These are phyloP conservation scores for Suhomyces atakaporum DNA, from an alignment of 1,139 yeast genomes.

Conservation along the genomic window DNA sequence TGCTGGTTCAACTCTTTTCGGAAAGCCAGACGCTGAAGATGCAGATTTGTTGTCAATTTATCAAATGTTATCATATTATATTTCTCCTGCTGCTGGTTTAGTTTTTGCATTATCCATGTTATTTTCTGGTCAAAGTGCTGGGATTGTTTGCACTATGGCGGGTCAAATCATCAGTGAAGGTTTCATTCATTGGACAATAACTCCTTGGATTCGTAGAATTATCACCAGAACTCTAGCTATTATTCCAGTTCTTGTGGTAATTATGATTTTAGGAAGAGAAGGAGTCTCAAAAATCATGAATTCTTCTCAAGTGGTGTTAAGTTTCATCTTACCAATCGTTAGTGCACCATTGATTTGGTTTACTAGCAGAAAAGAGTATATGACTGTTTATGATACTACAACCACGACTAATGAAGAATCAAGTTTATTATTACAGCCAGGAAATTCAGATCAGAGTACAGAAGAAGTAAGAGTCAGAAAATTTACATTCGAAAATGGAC, in stretches of 20 bases:
- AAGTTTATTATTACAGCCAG: slow-evolving; percentile 12
- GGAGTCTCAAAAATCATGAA: slow-evolving; percentile 69
- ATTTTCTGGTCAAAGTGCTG: slow-evolving; percentile 80
- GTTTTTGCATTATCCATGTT: slow-evolving; percentile 75
- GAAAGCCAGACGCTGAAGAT: slow-evolving; percentile 61
- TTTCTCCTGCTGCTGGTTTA: slow-evolving; percentile 76
- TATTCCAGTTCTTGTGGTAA: slow-evolving; percentile 68
- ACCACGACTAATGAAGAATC: slow-evolving; percentile 12
- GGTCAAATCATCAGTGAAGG: slow-evolving; percentile 88
- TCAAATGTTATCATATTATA: slow-evolving; percentile 51
- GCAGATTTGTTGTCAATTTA: slow-evolving; percentile 79
- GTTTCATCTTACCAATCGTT: slow-evolving; percentile 70
- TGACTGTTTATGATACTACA: slow-evolving; percentile 49
- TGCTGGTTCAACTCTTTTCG: slow-evolving; percentile 72
- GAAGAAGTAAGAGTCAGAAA: slow-evolving; percentile 16
- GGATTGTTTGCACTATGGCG: slow-evolving; percentile 83
- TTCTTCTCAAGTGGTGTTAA: slow-evolving; percentile 74
- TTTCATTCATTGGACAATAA: slow-evolving; percentile 70
- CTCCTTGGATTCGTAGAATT: slow-evolving; percentile 76
- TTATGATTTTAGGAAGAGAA: slow-evolving; percentile 59
- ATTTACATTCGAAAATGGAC: slow-evolving; percentile 63
- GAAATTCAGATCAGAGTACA: slow-evolving; percentile 3
- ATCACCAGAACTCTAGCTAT: slow-evolving; percentile 72
- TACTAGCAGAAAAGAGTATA: slow-evolving; percentile 62
- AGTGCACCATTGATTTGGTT: slow-evolving; percentile 79